Conservation (phyloP, 352 stramenopile species). For the Globisporangium canariense region DNA sequence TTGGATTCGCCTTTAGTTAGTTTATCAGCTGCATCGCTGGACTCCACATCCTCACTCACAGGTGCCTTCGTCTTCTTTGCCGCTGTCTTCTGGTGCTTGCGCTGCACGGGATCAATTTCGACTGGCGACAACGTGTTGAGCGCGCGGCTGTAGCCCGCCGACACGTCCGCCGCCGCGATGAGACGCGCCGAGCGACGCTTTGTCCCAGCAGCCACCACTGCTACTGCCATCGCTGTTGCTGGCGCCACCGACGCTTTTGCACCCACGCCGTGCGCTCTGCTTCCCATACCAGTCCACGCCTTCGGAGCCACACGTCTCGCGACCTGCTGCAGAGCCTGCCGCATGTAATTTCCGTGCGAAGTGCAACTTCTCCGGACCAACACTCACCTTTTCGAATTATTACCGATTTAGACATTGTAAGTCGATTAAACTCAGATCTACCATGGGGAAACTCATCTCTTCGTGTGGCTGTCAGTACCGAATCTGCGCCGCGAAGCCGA, state of each 20-base stretch:
- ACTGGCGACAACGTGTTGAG: background rate
- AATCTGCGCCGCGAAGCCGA: constrained; percentile 7
- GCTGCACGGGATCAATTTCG: background rate
- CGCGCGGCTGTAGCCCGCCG: background rate
- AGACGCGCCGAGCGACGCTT: constrained; percentile 16
- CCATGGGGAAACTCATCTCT: background rate
- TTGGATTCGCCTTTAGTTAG: background rate
- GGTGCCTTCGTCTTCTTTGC: background rate
- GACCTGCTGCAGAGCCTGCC: constrained; percentile 6
- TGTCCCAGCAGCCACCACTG: background rate
- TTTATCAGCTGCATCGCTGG: background rate
- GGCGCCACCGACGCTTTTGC: background rate
- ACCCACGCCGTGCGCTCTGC: background rate
- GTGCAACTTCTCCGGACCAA: background rate
- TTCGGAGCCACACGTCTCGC: background rate
- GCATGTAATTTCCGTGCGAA: constrained; percentile 11
- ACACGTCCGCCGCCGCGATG: background rate
- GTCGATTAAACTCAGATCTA: background rate
- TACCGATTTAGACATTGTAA: background rate
- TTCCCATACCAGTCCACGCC: background rate
- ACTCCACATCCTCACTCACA: background rate
- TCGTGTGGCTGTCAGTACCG: constrained; percentile 12
- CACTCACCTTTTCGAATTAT: constrained; percentile 2
- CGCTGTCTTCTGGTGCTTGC: constrained; percentile 9
- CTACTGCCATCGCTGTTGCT: background rate